Conservation (phyloP, 345 rosid genomes). For the Noccaea bulbosa region DNA sequence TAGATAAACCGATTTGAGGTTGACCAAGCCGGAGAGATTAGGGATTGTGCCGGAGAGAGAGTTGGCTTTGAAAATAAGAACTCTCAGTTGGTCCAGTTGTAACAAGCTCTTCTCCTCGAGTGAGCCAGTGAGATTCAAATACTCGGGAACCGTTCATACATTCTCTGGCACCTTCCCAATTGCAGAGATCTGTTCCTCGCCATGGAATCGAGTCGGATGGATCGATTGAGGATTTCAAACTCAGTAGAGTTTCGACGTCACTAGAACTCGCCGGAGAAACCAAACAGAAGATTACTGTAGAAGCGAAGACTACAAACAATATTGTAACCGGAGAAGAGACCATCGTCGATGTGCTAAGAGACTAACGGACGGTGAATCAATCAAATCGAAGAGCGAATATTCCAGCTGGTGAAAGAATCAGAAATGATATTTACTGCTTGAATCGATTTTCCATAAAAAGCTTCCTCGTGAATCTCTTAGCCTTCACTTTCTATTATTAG, state of each 20-base stretch:
- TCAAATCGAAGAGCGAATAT: slow-evolving; percentile 7
- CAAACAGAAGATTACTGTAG: slow-evolving; percentile 37
- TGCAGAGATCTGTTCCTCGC: slow-evolving; percentile 62
- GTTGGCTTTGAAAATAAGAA: slow-evolving; percentile 84
- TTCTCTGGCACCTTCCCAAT: slow-evolving; percentile 75
- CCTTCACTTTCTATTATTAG: slow-evolving; percentile 28
- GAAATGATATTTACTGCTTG: slow-evolving; percentile 8
- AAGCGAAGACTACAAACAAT: slow-evolving; percentile 24
- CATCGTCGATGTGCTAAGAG: slow-evolving; percentile 37
- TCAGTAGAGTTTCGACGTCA: slow-evolving; percentile 61
- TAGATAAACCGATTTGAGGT: slow-evolving; percentile 82
- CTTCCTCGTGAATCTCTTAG: slow-evolving; percentile 19
- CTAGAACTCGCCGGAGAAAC: slow-evolving; percentile 61
- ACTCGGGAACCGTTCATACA: slow-evolving; percentile 79
- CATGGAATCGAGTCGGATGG: slow-evolving; percentile 62
- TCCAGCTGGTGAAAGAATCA: slow-evolving; percentile 27
- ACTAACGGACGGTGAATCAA: neutral
- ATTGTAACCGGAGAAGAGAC: slow-evolving; percentile 37
- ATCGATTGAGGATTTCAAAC: slow-evolving; percentile 73
- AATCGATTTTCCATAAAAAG: slow-evolving; percentile 40
- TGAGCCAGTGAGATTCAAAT: slow-evolving; percentile 65
- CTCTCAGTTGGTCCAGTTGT: slow-evolving; percentile 89
- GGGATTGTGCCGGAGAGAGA: slow-evolving; percentile 80
- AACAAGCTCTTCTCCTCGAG: slow-evolving; percentile 53
- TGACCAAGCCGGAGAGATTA: slow-evolving; percentile 60